A percentile compares a stretch with the other conserved stretches of the same genome.
Conservation (phyloP, 768 basidiomycete genomes). For the Rhodotorula babjevae region DNA sequence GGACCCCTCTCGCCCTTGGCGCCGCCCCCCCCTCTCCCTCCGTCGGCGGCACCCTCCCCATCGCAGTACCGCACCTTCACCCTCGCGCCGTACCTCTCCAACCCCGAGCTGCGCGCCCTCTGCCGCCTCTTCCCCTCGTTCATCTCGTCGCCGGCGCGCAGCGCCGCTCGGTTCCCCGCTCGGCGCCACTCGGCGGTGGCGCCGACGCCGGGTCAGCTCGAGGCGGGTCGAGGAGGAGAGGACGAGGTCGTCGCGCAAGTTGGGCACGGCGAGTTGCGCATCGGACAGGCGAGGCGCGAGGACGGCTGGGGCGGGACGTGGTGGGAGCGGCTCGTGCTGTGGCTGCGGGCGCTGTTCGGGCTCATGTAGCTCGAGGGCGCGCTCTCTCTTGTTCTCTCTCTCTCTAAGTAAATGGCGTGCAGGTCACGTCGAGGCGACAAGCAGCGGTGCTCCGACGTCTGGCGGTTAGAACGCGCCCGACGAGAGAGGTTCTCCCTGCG, state of each 20-base stretch:
- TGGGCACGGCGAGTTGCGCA: not conserved
- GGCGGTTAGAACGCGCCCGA: too few species aligned
- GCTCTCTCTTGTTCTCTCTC: too few species aligned
- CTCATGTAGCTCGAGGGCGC: not conserved
- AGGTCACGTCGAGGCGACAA: too few species aligned
- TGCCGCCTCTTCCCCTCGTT: conserved; percentile 32
- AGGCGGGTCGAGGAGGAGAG: not conserved
- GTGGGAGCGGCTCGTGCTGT: conserved; percentile 1
- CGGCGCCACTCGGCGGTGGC: too few species aligned
- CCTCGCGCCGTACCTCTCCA: conserved; percentile 32
- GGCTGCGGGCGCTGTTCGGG: not conserved
- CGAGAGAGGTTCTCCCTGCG: too few species aligned
- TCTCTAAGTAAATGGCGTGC: too few species aligned
- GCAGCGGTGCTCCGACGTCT: too few species aligned
- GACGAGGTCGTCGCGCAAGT: not conserved
- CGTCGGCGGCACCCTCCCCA: not conserved
- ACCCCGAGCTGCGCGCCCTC: conserved; percentile 34
- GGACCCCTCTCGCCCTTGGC: not conserved
- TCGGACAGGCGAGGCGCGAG: not conserved
- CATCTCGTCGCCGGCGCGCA: conserved; percentile 4
- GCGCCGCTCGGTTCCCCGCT: not conserved
- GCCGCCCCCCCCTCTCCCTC: not conserved
- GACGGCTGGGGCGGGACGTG: not conserved
- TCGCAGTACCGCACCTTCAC: conserved; percentile 32
- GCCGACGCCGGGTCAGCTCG: not conserved